A percentile compares a stretch with the other conserved stretches of the same genome.
Evolutionary conservation across 78 protist genomes (phyloP).

Genomic region (Guillardia theta): DNA sequence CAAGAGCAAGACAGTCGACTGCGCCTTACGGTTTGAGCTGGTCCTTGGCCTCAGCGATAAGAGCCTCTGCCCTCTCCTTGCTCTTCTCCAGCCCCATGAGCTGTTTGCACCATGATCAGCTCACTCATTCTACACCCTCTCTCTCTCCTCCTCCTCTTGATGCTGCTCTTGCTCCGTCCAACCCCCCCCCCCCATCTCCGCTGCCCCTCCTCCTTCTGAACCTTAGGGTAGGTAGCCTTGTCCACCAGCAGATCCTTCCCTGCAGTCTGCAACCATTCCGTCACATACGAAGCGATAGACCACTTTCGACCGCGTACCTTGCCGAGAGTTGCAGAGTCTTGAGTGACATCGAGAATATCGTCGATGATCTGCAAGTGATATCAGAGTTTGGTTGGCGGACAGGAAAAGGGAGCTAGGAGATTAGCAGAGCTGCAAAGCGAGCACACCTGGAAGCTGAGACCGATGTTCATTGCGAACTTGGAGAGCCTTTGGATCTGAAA

Average conservation of each 20-base stretch:
- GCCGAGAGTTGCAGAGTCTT: conserved; percentile 9
- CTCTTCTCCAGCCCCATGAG: not conserved
- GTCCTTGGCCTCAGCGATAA: conserved; percentile 9
- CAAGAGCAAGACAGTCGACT: not conserved
- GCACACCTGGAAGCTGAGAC: not conserved
- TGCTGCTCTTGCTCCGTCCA: no score
- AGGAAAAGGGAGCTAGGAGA: not conserved
- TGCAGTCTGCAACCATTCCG: not conserved
- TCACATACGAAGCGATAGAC: not conserved
- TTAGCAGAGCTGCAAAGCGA: not conserved
- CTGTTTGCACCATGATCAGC: no score
- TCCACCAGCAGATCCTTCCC: not conserved
- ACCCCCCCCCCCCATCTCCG: not conserved
- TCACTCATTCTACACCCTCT: no score
- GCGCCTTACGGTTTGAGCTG: not conserved
- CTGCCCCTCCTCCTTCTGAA: not conserved
- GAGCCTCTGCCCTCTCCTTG: not conserved
- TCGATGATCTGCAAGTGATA: not conserved
- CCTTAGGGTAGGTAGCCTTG: conserved; percentile 27
- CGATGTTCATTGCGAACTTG: not conserved
- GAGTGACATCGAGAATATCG: not conserved
- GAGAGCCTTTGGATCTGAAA: not conserved
- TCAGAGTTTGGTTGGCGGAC: not conserved
- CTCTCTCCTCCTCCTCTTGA: no score
- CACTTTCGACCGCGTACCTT: not conserved